A percentile compares a stretch with the other conserved stretches of the same genome.
Conservation (phyloP, 1,284 basidiomycete genomes). For the Ceratobasidium sp. region DNA sequence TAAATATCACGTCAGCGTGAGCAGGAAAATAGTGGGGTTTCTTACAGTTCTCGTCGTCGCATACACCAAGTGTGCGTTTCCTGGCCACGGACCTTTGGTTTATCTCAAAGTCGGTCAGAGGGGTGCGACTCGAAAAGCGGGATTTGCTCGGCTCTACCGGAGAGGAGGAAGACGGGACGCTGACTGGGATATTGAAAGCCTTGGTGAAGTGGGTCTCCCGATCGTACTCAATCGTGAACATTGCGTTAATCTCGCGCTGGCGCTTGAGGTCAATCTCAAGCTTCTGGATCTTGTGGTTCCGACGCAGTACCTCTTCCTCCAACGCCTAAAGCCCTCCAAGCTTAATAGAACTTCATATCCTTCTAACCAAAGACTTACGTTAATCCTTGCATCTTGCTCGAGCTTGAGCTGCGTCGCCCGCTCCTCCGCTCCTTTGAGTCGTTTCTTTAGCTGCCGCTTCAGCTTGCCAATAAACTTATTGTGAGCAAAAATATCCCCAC, state of each 20-base stretch:
- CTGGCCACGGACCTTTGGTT: background rate
- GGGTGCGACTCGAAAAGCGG: background rate
- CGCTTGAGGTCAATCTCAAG: constrained; percentile 19
- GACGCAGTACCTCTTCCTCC: constrained; percentile 8
- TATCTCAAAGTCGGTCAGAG: constrained; percentile 14
- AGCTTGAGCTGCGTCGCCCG: background rate
- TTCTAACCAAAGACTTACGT: background rate
- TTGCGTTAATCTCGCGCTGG: constrained; percentile 39
- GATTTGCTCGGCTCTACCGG: background rate
- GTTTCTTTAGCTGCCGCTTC: background rate
- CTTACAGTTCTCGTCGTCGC: constrained; percentile 7
- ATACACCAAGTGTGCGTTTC: constrained; percentile 1
- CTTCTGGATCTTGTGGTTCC: constrained; percentile 19
- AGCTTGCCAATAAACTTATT: background rate
- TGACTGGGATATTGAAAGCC: constrained; percentile 8
- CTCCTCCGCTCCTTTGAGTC: background rate
- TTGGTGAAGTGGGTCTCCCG: constrained; percentile 28
- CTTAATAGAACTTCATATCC: background rate
- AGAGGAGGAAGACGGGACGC: background rate
- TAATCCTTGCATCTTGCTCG: background rate
- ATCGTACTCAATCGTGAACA: constrained; percentile 35
- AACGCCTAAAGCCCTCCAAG: background rate
- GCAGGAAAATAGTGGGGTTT: background rate
- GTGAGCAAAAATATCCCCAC: background rate
- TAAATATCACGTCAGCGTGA: background rate